phyloP scores from a whole-genome alignment of 1,139 yeast genomes.

The Suhomyces terraborum region DNA sequence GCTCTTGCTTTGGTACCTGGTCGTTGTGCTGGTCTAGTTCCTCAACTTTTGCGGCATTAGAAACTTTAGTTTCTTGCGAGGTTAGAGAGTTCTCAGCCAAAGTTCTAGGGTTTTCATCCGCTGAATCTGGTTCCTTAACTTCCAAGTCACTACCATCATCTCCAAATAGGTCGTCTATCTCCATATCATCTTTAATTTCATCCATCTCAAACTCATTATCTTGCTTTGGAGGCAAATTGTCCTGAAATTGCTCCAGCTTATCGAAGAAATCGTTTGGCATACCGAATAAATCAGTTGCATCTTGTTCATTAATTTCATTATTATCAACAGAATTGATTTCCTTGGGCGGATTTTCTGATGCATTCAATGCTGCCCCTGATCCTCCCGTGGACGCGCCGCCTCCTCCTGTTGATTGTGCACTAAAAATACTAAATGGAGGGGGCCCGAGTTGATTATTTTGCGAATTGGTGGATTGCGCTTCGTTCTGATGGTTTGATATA shows the following conservation, averaged over 20 bases:
- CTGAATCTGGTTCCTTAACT: neutral
- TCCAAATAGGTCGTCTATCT: slow-evolving; percentile 48
- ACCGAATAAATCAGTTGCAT: slow-evolving; percentile 29
- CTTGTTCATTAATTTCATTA: slow-evolving; percentile 21
- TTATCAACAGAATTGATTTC: slow-evolving; percentile 17
- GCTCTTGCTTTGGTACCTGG: neutral
- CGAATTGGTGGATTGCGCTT: slow-evolving; percentile 11
- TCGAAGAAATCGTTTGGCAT: slow-evolving; percentile 24
- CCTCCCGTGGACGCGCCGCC: slow-evolving; percentile 30
- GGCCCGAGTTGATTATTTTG: slow-evolving; percentile 11
- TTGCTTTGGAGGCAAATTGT: slow-evolving; percentile 3
- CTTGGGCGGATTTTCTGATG: slow-evolving; percentile 15
- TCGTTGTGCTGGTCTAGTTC: neutral
- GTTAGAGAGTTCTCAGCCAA: neutral
- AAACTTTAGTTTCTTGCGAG: neutral
- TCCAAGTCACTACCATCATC: slow-evolving; percentile 31
- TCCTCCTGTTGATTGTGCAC: slow-evolving; percentile 24
- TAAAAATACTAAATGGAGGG: slow-evolving; percentile 29
- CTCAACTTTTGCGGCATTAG: neutral
- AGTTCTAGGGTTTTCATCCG: no score
- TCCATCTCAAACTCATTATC: slow-evolving; percentile 4
- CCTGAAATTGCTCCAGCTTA: slow-evolving; percentile 33
- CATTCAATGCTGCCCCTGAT: slow-evolving; percentile 8
- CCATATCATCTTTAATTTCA: slow-evolving; percentile 26
- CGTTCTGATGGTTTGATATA: slow-evolving; percentile 25